Base-by-base conservation (phyloP, 495 filamentous ascomycete genomes). In the Cenococcum geophilum region DNA sequence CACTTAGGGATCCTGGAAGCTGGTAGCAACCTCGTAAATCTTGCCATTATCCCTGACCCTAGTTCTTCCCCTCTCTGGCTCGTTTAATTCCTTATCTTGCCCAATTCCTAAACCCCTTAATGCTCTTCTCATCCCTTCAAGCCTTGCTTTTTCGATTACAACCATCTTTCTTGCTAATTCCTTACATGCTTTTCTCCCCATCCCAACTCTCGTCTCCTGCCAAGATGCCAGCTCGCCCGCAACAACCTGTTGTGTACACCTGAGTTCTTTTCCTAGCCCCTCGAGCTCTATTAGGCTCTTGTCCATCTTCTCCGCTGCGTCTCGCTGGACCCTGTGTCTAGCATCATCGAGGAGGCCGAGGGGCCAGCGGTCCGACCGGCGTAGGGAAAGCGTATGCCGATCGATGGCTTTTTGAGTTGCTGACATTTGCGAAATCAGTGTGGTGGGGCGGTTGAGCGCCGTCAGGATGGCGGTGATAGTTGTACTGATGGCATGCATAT, bases 221-320 rank as follows among this genome's bases (percentile, higher is more conserved):
- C 92, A 97, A 1, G 89, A 92, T 0, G 93, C 92, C 60, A 99
- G 71, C 72, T 99, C 95, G 8, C 83, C 79, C 12, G 95, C 92
- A 5, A 97, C 92, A 10, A 92, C 89, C 72, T 92, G 88, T 74
- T 96, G 92, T 54, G 91, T 96, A 71, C 95, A 97, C 36, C 89
- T 76, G 20, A 99, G 73, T 69, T 99, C 95, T 51, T 82, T 82
- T 0, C 86, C 84, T 18, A 96, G 71, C 23, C 77, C 78, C 36
- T 83, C 78, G 9, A 87, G 75, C 65, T 96, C 88, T 18, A 76
- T 71, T 62, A 86, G 79, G 14, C 78, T 80, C 23, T 82, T 80
- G 49, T 79, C 78, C 25, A 87, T 86, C 68, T 87, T 89, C 54
- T 88, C 82, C 67, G 87, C 84, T 34, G 87, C 85, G 35, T 96